These are phyloP conservation scores for Leccinum disarticulatum DNA, from an alignment of 768 basidiomycete genomes.

Conservation along the genomic window DNA sequence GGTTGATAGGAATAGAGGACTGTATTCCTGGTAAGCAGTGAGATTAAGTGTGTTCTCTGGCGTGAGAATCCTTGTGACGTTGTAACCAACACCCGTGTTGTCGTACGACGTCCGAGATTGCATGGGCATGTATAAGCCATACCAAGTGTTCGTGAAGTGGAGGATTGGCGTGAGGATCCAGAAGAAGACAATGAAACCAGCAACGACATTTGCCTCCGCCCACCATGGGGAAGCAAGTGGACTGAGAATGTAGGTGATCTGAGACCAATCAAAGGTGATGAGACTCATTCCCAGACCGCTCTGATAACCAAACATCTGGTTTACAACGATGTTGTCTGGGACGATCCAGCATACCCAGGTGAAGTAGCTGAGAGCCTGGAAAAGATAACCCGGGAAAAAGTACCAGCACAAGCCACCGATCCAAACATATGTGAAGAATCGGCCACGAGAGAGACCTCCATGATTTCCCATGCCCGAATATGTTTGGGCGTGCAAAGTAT, in stretches of 20 bases:
- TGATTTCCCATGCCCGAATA: constrained; percentile 44
- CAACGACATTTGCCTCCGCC: constrained; percentile 40
- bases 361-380: constrained; percentile 64
- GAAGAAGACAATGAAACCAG: constrained; percentile 38
- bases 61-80: constrained; percentile 40
- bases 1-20: constrained; percentile 44
- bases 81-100: constrained; percentile 41
- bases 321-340: constrained; percentile 66
- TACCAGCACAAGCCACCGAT: constrained; percentile 44
- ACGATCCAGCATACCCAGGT: constrained; percentile 66
- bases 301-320: constrained; percentile 71
- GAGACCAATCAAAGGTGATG: constrained; percentile 80
- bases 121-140: constrained; percentile 40
- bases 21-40: constrained; percentile 36
- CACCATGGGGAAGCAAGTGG: constrained; percentile 36
- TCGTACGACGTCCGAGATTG: constrained; percentile 43
- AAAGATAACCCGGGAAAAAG: constrained; percentile 73
- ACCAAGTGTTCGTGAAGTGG: constrained; percentile 39
- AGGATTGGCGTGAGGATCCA: constrained; percentile 32
- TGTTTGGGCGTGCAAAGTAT: constrained; percentile 65
- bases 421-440: constrained; percentile 52
- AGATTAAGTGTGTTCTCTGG: constrained; percentile 32
- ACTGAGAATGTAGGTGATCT: constrained; percentile 61
- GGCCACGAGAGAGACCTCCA: constrained; percentile 50
- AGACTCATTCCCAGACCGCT: constrained; percentile 65